Base-by-base conservation (phyloP, 1,284 basidiomycete genomes). In the Trametes versicolor region DNA sequence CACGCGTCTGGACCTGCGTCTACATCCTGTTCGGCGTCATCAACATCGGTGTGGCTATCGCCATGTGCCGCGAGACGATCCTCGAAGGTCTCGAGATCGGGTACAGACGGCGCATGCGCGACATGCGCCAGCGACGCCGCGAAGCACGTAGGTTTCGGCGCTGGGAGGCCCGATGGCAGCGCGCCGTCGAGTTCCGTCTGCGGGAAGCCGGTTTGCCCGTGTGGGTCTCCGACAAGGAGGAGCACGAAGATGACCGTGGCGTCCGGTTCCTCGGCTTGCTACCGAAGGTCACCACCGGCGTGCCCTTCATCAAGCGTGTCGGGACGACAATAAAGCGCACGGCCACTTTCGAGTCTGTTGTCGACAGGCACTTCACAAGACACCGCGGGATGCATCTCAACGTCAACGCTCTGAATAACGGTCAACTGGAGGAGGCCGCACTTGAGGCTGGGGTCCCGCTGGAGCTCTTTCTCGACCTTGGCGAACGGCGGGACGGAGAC, bases 1-100 rank as follows among this genome's bases (percentile, higher is more conserved):
- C 85, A 4, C 85, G 86, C 19, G 70, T 88, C 12, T 90, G 91
- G 69, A 80, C 83, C 0, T 87, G 86, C 70, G 70, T 85, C 57
- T 92, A 90, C 66, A 80, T 84, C 29, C 80, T 82, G 0, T 77
- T 88, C 27, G 90, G 89, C n/a, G 83, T 92, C 56, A 55, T 91
- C 64, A 87, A 82, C 63, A 77, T 92, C 58, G 90, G 87, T 32
- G 78, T 94, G 9, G 85, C 87, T 1, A 86, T 95, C 34, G 83
- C 85, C 2, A 82, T 91, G 58, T 85, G 85, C 13, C 85, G 91
- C 17, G 91, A 92, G 70, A 89, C 88, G 0, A 84, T 95, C 52
- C 79, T 93, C 27, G 93, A 95, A 74, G 84, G 82, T 4, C 81
- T 90, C 45, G 87, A 88, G 72, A 79, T 88, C 6, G 82, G 84